phyloP scores from a whole-genome alignment of 2,329 filamentous ascomycete species.

The Aureobasidium sp. region DNA sequence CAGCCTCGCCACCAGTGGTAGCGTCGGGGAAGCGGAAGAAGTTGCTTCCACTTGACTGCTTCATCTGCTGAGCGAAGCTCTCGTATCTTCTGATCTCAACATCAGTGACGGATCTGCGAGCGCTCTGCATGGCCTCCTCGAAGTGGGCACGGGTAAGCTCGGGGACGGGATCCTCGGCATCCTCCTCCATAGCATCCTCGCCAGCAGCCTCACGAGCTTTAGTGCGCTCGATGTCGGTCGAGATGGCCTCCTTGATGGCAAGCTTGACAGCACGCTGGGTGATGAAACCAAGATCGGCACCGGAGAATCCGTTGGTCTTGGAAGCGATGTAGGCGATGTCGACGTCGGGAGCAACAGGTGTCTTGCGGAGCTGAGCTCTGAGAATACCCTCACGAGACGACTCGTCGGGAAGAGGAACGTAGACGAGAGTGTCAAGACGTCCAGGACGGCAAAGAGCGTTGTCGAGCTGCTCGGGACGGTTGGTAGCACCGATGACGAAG shows the following conservation, averaged over 20 bases:
- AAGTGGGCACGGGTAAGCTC: slow-evolving; percentile 95
- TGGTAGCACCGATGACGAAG: slow-evolving; percentile 98
- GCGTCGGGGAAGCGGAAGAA: slow-evolving; percentile 88
- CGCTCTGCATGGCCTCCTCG: slow-evolving; percentile 95
- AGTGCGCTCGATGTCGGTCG: slow-evolving; percentile 77
- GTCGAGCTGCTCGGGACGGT: slow-evolving; percentile 97
- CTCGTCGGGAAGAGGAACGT: slow-evolving; percentile 94
- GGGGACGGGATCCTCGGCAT: slow-evolving; percentile 84
- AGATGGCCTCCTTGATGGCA: slow-evolving; percentile 96
- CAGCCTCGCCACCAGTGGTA: slow-evolving; percentile 17
- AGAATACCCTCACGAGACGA: slow-evolving; percentile 81
- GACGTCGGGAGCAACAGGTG: slow-evolving; percentile 78
- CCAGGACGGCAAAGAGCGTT: slow-evolving; percentile 96
- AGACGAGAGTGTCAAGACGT: slow-evolving; percentile 97
- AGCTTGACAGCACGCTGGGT: slow-evolving; percentile 99
- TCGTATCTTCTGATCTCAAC: slow-evolving; percentile 98
- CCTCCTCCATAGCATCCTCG: slow-evolving; percentile 75
- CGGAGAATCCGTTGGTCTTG: slow-evolving; percentile 98
- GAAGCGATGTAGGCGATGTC: slow-evolving; percentile 86
- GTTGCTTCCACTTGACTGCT: slow-evolving; percentile 80
- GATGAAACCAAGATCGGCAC: slow-evolving; percentile 98
- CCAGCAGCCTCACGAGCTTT: slow-evolving; percentile 84
- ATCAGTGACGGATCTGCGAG: slow-evolving; percentile 86
- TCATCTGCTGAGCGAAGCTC: slow-evolving; percentile 98
- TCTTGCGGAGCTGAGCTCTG: slow-evolving; percentile 96